Evolutionary conservation across 2,329 filamentous ascomycete species (phyloP).

Genomic region (Phaeosphaeria sp.): DNA sequence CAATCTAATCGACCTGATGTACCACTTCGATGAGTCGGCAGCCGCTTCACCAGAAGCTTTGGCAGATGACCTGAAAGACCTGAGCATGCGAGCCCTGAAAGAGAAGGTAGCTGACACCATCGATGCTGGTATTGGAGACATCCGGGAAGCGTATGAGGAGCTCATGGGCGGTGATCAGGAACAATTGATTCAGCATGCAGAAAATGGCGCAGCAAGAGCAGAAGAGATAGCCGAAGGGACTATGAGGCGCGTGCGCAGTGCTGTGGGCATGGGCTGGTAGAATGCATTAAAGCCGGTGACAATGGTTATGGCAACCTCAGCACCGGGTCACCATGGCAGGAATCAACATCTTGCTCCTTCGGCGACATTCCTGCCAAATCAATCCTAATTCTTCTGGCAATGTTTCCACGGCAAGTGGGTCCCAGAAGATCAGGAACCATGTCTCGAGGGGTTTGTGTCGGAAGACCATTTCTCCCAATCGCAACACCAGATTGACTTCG

Average conservation of each 20-base stretch:
- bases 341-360: not conserved
- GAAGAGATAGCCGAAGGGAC: constrained; percentile 63
- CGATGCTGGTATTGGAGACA: constrained; percentile 57
- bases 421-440: not conserved
- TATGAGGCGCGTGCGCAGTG: constrained; percentile 45
- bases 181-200: constrained; percentile 65
- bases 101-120: constrained; percentile 66
- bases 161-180: constrained; percentile 59
- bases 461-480: not conserved
- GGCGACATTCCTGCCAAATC: not conserved
- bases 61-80: constrained; percentile 51
- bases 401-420: not conserved
- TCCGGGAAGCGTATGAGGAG: constrained; percentile 64
- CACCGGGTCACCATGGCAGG: not conserved
- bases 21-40: constrained; percentile 64
- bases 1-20: constrained; percentile 84
- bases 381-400: not conserved
- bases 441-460: not conserved
- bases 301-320: not conserved
- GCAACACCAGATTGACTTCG: not conserved
- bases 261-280: constrained; percentile 28
- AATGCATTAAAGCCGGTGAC: constrained; percentile 17
- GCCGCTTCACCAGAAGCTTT: constrained; percentile 52
- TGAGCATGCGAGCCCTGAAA: constrained; percentile 68
- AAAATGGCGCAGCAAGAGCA: constrained; percentile 67